phyloP scores from a whole-genome alignment of 805 yeast species.

The Priceomyces fermenticarens region DNA sequence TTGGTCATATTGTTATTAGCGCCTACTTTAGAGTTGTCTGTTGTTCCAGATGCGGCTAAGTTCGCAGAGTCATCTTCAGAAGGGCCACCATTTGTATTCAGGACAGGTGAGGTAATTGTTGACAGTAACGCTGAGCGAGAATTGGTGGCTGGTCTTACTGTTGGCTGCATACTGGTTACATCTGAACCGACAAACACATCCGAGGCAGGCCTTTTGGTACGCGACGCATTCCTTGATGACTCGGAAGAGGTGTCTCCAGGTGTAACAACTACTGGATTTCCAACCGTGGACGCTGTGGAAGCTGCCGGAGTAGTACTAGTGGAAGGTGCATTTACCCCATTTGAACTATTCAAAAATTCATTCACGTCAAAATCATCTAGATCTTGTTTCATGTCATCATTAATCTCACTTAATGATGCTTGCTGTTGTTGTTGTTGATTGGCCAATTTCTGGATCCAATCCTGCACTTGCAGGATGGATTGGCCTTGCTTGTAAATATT shows the following conservation, averaged over 20 bases:
- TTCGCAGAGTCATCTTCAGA: no score
- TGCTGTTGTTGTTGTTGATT: conserved; percentile 20
- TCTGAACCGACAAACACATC: conserved; percentile 13
- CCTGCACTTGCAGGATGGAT: conserved; percentile 54
- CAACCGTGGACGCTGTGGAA: no score
- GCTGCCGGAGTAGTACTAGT: background rate
- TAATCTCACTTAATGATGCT: conserved; percentile 8
- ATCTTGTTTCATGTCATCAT: conserved; percentile 7
- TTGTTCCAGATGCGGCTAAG: no score
- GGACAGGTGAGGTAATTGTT: no score
- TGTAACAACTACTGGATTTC: conserved; percentile 4
- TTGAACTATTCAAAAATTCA: conserved; percentile 22
- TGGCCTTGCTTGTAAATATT: conserved; percentile 49
- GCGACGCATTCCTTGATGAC: conserved; percentile 1
- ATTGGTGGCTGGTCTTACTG: no score
- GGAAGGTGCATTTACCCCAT: conserved; percentile 2
- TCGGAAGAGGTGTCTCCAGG: conserved; percentile 10
- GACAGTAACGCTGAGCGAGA: no score
- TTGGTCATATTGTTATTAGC: no score
- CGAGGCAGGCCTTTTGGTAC: conserved; percentile 10
- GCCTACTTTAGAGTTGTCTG: no score
- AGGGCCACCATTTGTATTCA: no score
- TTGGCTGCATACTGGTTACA: no score
- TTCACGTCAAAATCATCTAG: conserved; percentile 32
- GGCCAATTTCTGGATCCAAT: conserved; percentile 46